Evolutionary conservation across 257 asterid genomes (phyloP).

Genomic region (Scutellaria galericulata): DNA sequence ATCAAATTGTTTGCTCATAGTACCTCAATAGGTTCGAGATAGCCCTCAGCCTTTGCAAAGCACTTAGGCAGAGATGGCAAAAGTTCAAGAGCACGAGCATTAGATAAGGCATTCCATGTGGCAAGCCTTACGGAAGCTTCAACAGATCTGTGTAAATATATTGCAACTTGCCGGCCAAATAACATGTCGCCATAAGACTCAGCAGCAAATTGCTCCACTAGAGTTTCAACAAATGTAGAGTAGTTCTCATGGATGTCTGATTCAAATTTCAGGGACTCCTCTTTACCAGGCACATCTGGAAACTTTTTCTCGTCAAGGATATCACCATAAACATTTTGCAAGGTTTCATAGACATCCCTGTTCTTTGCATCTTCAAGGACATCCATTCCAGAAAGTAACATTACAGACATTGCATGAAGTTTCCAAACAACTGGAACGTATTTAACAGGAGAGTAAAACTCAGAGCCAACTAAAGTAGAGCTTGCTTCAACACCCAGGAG

Average conservation of each 20-base stretch:
- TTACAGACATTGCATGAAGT: constrained; percentile 82
- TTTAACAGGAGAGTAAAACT: constrained; percentile 45
- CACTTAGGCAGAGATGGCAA: constrained; percentile 73
- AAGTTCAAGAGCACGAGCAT: constrained; percentile 82
- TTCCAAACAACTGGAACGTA: constrained; percentile 81
- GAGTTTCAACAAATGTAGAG: constrained; percentile 73
- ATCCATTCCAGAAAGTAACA: constrained; percentile 66
- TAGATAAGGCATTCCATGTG: constrained; percentile 76
- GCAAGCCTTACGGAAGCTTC: constrained; percentile 83
- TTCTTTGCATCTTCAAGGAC: constrained; percentile 81
- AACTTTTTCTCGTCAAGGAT: constrained; percentile 43
- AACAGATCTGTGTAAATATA: constrained; percentile 68
- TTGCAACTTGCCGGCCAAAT: constrained; percentile 85
- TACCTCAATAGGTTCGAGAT: constrained; percentile 95
- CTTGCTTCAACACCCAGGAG: constrained; percentile 79
- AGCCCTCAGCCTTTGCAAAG: constrained; percentile 62
- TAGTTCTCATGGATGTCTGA: constrained; percentile 72
- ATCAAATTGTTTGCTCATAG: neutral
- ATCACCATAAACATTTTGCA: constrained; percentile 78
- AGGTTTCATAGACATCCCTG: constrained; percentile 62
- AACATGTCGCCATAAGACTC: constrained; percentile 85
- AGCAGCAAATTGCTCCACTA: constrained; percentile 91
- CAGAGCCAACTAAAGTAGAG: constrained; percentile 44
- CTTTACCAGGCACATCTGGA: constrained; percentile 25
- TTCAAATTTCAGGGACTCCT: constrained; percentile 53